Evolutionary conservation across 306 rosid species (phyloP).

Genomic region (Styphnolobium japonicum): DNA sequence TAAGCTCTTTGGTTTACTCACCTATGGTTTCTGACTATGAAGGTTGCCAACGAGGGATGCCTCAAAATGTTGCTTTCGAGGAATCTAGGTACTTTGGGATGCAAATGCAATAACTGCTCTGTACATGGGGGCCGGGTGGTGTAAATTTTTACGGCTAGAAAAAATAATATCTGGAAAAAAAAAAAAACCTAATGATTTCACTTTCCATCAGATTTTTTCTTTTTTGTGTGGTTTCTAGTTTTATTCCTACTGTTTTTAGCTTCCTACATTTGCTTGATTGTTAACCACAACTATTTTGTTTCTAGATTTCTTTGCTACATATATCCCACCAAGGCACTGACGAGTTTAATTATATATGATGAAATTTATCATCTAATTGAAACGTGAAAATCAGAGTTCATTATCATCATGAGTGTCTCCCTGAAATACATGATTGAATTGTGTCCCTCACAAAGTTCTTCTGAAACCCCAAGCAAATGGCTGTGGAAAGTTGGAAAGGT

Average conservation of each 20-base stretch:
- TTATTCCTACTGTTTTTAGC: neutral
- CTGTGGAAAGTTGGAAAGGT: constrained; percentile 27
- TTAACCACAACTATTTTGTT: neutral
- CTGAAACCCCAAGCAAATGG: constrained; percentile 21
- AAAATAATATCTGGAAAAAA: neutral
- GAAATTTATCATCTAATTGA: neutral
- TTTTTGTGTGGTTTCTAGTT: neutral
- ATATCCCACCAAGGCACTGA: neutral
- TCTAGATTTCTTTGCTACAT: neutral
- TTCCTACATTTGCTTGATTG: neutral
- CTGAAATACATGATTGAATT: constrained; percentile 27
- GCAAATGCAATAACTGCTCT: constrained; percentile 19
- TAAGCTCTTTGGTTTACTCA: constrained; percentile 52
- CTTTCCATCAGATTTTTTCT: constrained; percentile 11
- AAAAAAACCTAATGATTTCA: constrained; percentile 19
- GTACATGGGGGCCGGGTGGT: constrained; percentile 5
- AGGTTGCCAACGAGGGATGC: neutral
- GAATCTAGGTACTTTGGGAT: constrained; percentile 39
- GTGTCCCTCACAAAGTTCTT: constrained; percentile 18
- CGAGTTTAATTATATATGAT: neutral
- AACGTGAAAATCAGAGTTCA: neutral
- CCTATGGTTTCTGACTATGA: constrained; percentile 45
- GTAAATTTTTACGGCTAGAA: constrained; percentile 21
- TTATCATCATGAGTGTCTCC: neutral
- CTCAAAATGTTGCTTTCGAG: constrained; percentile 38